Evolutionary conservation across 1,284 basidiomycete species (phyloP), one percentile per base, ranked within the genome.

Genomic region (Sanghuangporus weigelae): DNA sequence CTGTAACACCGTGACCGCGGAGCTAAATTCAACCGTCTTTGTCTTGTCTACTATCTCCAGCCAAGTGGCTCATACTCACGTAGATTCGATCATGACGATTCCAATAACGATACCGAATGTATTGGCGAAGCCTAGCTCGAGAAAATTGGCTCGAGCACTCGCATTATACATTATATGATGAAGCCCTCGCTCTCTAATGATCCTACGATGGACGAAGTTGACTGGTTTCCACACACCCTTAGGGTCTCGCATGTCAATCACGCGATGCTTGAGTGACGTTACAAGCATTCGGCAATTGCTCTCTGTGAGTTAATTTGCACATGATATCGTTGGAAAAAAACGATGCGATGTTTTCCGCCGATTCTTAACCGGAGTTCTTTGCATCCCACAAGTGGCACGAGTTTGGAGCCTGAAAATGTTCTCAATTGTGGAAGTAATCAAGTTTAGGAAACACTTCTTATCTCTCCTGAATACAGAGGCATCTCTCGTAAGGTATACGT

Each of bases 241-340:
- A 79, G 80, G 0, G 79, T 81, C 36, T 79, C 80, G 65, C 72
- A 81, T 65, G 78, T 81, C 57, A 80, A 82, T 60, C 80, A 80
- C 57, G 79, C 79, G 6, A 79, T 78, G 1, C 70, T 81, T 23
- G 76, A 54, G 53, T 35, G 53, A 5, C 36, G 38, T 19, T 54
- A 31, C 14, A 54, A 54, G 36, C 36, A n/a, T 31, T 31, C 56
- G 2, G 44, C 39, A 57, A 38, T 57, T 38, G 44, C 23, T n/a
- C 35, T 54, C n/a, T 54, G 53, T 54, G 31, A 54, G 53, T 31
- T 31, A 31, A 2, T 31, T 54, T 35, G 19, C 23, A 2, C 63
- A 14, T 23, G 14, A n/a, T 12, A 7, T 19, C 8, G 8, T 44
- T 7, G 40, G 31, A 26, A 38, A n/a, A 16, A 59, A 10, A 35